A percentile compares a stretch with the other conserved stretches of the same genome.
Conservation (phyloP, 2,329 filamentous ascomycete species). For the Pseudogymnoascus sp. region DNA sequence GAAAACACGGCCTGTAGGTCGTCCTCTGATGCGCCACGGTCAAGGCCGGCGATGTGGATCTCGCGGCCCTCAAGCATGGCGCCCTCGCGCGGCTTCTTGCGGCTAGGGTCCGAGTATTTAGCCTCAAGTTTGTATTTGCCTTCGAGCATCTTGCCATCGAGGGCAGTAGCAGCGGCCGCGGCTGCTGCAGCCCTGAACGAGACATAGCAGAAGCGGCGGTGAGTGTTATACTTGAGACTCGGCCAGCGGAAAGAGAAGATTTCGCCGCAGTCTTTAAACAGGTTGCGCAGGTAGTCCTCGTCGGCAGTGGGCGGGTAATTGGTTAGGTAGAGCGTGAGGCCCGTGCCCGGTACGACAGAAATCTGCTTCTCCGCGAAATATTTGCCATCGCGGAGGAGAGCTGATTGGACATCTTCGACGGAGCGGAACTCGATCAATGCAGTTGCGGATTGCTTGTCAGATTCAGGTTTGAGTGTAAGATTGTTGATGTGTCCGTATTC, state of each 20-base stretch:
- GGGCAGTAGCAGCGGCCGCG: conserved; percentile 61
- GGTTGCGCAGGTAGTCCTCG: conserved; percentile 56
- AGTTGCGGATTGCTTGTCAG: conserved; percentile 51
- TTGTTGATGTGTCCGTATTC: conserved; percentile 81
- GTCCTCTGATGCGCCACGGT: conserved; percentile 52
- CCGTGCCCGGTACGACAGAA: conserved; percentile 63
- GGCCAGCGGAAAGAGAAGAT: conserved; percentile 83
- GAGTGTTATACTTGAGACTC: conserved; percentile 79
- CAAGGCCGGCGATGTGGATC: conserved; percentile 66
- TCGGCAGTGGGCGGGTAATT: conserved; percentile 80
- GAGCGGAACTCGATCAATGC: conserved; percentile 81
- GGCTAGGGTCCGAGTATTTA: conserved; percentile 75
- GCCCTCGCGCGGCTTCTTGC: conserved; percentile 71
- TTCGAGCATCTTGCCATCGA: conserved; percentile 64
- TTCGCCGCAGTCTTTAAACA: conserved; percentile 70
- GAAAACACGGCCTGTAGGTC: conserved; percentile 65
- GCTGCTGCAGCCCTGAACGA: conserved; percentile 68
- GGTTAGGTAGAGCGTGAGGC: conserved; percentile 77
- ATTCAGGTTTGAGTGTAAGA: conserved; percentile 58
- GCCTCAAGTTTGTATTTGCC: conserved; percentile 61
- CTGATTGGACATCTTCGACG: conserved; percentile 71
- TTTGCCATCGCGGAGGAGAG: conserved; percentile 74
- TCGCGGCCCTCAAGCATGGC: conserved; percentile 82
- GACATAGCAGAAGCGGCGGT: conserved; percentile 90
- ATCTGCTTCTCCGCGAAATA: conserved; percentile 67